phyloP scores from a whole-genome alignment of 768 basidiomycete genomes.

The Leccinum rimulosum region DNA sequence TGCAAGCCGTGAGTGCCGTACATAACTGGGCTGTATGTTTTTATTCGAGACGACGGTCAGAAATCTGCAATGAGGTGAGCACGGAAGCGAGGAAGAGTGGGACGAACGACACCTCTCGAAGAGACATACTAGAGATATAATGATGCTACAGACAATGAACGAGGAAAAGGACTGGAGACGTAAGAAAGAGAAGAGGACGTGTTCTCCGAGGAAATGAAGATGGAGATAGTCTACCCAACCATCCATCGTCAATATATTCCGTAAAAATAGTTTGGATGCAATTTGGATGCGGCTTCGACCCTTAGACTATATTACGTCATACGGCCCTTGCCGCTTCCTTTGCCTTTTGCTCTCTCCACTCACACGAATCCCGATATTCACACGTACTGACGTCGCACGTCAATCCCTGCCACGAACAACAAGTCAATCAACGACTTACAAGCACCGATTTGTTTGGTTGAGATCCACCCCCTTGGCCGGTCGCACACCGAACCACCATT shows the following conservation, averaged over 20 bases:
- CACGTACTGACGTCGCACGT: slow-evolving; percentile 48
- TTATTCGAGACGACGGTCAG: slow-evolving; percentile 49
- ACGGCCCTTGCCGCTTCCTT: slow-evolving; percentile 29
- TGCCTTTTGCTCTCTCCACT: slow-evolving; percentile 66
- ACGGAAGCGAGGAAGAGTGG: background rate
- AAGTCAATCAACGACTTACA: slow-evolving; percentile 41
- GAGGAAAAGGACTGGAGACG: slow-evolving; percentile 47
- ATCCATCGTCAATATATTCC: slow-evolving; percentile 30
- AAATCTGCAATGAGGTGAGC: slow-evolving; percentile 35
- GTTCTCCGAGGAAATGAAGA: slow-evolving; percentile 42
- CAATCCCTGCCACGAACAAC: background rate
- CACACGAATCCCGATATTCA: slow-evolving; percentile 73
- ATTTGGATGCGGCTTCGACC: too few species aligned
- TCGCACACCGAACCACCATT: slow-evolving; percentile 77
- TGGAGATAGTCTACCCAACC: slow-evolving; percentile 50
- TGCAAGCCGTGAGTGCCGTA: slow-evolving; percentile 41
- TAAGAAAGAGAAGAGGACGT: slow-evolving; percentile 40
- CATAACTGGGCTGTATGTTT: slow-evolving; percentile 44
- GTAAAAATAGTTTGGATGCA: background rate
- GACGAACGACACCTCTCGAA: slow-evolving; percentile 49
- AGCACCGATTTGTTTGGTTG: slow-evolving; percentile 59
- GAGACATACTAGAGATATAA: slow-evolving; percentile 49
- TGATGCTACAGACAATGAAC: slow-evolving; percentile 45
- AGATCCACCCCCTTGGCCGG: slow-evolving; percentile 68
- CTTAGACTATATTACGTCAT: slow-evolving; percentile 10